Conservation (phyloP, 306 rosid genomes). For the Senna siamea region DNA sequence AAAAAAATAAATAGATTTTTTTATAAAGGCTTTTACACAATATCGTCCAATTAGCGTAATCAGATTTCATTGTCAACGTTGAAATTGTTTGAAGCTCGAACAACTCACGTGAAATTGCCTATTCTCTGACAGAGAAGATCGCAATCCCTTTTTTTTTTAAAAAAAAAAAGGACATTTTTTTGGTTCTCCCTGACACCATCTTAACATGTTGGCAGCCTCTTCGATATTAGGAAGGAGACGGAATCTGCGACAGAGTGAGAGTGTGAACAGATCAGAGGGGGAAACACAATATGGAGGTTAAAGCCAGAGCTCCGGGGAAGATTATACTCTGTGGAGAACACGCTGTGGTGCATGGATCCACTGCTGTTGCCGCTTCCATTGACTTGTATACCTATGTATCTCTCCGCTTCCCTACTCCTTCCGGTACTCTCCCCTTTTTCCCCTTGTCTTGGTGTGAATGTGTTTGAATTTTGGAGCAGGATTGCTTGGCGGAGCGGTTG, state of each 20-base stretch:
- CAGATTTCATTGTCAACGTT: neutral
- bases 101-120: too few relatives aligned
- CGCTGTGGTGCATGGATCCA: constrained; percentile 95
- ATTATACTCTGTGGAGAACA: constrained; percentile 89
- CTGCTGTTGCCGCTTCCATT: constrained; percentile 91
- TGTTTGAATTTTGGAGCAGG: neutral
- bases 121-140: too few relatives aligned
- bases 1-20: too few relatives aligned
- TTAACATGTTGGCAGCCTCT: neutral
- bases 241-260: neutral
- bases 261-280: neutral
- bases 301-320: constrained; percentile 92
- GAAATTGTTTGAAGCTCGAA: too few relatives aligned
- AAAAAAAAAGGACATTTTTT: neutral
- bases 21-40: too few relatives aligned
- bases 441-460: neutral
- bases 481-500: neutral
- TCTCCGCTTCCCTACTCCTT: constrained; percentile 70
- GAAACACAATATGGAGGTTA: constrained; percentile 62
- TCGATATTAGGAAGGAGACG: neutral
- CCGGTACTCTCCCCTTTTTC: constrained; percentile 46
- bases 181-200: neutral
- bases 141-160: neutral
- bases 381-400: constrained; percentile 73
- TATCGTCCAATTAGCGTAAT: constrained; percentile 3